These are phyloP conservation scores for Nicotiana otophora DNA, from an alignment of 257 asterid genomes.

Conservation along the genomic window DNA sequence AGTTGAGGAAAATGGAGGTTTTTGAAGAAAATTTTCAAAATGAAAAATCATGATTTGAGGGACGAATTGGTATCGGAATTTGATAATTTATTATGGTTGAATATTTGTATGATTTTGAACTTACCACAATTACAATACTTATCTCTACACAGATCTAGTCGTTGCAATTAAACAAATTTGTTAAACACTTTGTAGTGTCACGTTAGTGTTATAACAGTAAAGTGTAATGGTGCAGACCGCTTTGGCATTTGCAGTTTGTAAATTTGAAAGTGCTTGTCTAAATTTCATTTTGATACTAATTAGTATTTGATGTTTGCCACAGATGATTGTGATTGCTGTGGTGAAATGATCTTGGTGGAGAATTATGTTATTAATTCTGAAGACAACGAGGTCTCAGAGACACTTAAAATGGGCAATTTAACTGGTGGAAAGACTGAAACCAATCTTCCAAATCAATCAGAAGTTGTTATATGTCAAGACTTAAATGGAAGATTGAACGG, in stretches of 20 bases:
- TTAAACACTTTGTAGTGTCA: not conserved
- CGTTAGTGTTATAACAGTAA: not conserved
- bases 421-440: conserved; percentile 31
- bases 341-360: conserved; percentile 22
- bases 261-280: not conserved
- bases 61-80: too few relatives aligned
- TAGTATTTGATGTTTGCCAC: not conserved
- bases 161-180: not conserved
- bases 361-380: conserved; percentile 10
- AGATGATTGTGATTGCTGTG: conserved; percentile 14
- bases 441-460: conserved; percentile 29
- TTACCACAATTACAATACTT: not conserved
- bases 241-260: not conserved
- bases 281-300: not conserved
- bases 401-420: conserved; percentile 26
- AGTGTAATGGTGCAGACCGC: not conserved
- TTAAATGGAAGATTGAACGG: conserved; percentile 15
- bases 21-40: too few relatives aligned
- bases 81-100: too few relatives aligned
- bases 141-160: not conserved
- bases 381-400: conserved; percentile 14
- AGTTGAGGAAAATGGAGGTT: too few relatives aligned
- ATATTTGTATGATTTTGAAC: not conserved
- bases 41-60: too few relatives aligned
- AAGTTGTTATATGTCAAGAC: conserved; percentile 17